Conservation (phyloP, 2,329 filamentous ascomycete genomes). For the Alternaria consortialis region DNA sequence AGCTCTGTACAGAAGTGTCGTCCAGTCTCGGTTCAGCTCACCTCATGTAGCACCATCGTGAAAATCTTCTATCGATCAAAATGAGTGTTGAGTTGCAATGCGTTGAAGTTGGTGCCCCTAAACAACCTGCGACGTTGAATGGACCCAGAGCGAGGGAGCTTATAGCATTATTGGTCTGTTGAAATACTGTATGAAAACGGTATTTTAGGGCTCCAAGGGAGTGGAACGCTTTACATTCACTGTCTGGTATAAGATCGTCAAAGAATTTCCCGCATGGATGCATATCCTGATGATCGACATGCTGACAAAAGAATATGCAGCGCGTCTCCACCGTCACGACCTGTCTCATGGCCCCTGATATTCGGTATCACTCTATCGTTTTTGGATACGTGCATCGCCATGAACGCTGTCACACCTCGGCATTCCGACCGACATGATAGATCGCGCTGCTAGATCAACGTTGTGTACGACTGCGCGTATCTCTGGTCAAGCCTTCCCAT, state of each 20-base stretch:
- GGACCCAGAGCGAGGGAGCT: neutral
- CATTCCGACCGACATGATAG: neutral
- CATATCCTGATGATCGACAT: neutral
- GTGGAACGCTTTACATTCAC: neutral
- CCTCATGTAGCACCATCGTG: slow-evolving; percentile 19
- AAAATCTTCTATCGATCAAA: neutral
- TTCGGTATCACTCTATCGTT: neutral
- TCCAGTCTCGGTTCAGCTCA: neutral
- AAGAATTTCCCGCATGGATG: neutral
- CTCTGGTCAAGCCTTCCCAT: neutral
- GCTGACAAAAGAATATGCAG: slow-evolving; percentile 1
- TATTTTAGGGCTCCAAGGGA: neutral
- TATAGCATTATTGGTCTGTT: neutral
- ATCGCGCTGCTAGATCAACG: neutral
- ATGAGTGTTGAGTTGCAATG: neutral
- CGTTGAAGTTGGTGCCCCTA: neutral
- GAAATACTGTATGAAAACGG: neutral
- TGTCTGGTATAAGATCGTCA: neutral
- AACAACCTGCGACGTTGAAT: neutral
- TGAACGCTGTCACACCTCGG: neutral
- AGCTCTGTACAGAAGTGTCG: neutral
- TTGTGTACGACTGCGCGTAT: neutral
- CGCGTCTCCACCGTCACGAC: neutral
- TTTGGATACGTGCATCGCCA: neutral
- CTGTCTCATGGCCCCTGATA: neutral